Evolutionary conservation across 2,329 filamentous ascomycete genomes (phyloP).

Genomic region (Calycina marina): DNA sequence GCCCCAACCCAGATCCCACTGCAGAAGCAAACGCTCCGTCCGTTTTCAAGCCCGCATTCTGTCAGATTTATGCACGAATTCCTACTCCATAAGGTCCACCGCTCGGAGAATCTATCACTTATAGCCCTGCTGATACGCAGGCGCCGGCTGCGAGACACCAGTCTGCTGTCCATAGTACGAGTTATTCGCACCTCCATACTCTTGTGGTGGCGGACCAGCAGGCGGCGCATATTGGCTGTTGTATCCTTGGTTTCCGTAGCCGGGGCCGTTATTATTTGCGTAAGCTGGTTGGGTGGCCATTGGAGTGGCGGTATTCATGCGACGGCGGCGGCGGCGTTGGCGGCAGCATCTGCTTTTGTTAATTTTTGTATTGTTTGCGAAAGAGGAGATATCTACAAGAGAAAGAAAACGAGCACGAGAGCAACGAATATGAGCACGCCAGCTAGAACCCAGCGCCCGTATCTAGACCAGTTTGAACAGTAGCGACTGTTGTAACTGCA

Average conservation of each 20-base stretch:
- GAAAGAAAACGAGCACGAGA: slow-evolving; percentile 6
- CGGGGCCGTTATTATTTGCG: slow-evolving; percentile 1
- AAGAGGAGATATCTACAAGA: slow-evolving; percentile 7
- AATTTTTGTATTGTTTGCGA: slow-evolving; percentile 1
- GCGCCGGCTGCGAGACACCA: too few species aligned
- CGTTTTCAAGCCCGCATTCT: too few species aligned
- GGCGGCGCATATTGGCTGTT: slow-evolving; percentile 8
- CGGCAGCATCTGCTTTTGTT: slow-evolving; percentile 1
- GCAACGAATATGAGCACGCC: slow-evolving; percentile 11
- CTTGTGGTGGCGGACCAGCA: slow-evolving; percentile 3
- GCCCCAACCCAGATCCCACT: too few species aligned
- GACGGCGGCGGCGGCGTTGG: slow-evolving; percentile 3
- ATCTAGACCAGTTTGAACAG: slow-evolving; percentile 9
- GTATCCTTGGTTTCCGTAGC: background rate
- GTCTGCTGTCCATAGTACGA: slow-evolving; percentile 10
- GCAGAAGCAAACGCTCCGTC: too few species aligned
- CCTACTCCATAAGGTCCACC: too few species aligned
- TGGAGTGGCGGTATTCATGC: slow-evolving; percentile 3
- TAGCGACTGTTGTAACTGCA: slow-evolving; percentile 1
- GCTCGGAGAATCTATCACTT: too few species aligned
- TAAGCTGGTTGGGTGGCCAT: slow-evolving; percentile 4
- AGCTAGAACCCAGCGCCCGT: slow-evolving; percentile 13
- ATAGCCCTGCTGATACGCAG: too few species aligned
- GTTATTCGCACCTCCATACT: slow-evolving; percentile 2
- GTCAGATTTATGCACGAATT: too few species aligned